phyloP scores from a whole-genome alignment of 106 monocot species.

The Dendrobium chrysotoxum region DNA sequence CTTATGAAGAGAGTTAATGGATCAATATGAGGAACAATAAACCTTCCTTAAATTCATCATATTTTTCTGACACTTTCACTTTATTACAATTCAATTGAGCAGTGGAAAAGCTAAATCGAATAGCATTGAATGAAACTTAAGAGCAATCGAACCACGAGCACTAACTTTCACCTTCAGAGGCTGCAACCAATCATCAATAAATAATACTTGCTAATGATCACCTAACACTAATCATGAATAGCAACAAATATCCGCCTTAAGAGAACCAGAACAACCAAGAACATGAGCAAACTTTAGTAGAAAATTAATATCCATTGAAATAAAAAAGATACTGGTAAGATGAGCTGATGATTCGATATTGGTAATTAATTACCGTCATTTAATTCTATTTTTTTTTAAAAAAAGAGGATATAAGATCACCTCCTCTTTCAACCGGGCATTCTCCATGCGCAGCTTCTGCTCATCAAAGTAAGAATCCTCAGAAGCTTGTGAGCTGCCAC shows the following conservation, averaged over 20 bases:
- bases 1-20: background rate
- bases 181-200: background rate
- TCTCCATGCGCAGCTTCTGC: slow-evolving; percentile 80
- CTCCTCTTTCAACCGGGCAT: slow-evolving; percentile 83
- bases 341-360: background rate
- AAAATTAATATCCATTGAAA: no score
- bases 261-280: no score
- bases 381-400: no score
- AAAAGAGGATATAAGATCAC: slow-evolving; percentile 16
- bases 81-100: background rate
- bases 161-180: background rate
- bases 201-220: background rate
- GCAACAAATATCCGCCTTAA: background rate
- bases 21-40: background rate
- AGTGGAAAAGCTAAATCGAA: background rate
- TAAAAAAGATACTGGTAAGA: no score
- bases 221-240: background rate
- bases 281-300: no score
- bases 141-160: background rate
- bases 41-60: background rate
- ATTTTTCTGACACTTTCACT: background rate
- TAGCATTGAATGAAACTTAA: background rate
- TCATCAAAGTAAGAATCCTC: slow-evolving; percentile 82
- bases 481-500: slow-evolving; percentile 29
- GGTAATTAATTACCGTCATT: background rate